Conservation (phyloP, 2,329 filamentous ascomycete species). For the Penicillium polonicum region DNA sequence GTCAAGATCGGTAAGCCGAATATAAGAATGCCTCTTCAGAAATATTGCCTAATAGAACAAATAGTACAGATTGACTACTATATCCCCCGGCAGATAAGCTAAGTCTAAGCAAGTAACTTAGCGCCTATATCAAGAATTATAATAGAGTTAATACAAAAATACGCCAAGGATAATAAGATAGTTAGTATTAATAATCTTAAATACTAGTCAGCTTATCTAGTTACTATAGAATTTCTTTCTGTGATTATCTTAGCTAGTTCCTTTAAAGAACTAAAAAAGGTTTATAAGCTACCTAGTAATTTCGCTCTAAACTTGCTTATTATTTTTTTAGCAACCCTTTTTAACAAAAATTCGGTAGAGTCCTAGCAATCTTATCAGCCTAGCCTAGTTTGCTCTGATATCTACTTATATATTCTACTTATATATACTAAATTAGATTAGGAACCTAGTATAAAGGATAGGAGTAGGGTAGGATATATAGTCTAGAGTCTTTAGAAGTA, state of each 20-base stretch:
- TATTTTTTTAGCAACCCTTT: no score
- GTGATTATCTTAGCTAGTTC: slow-evolving; percentile 14
- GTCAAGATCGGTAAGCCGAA: slow-evolving; percentile 25
- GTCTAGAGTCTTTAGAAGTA: no score
- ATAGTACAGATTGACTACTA: background rate
- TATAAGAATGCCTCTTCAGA: background rate
- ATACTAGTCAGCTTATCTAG: slow-evolving; percentile 4
- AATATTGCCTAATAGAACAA: background rate
- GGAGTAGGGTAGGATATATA: no score
- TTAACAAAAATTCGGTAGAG: no score
- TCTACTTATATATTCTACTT: no score
- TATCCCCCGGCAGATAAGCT: background rate
- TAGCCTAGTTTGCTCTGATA: no score
- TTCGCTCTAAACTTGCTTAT: no score
- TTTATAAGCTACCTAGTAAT: background rate
- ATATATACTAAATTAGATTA: no score
- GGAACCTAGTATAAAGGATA: no score
- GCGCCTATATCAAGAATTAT: background rate
- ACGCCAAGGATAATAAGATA: background rate
- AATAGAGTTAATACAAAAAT: background rate
- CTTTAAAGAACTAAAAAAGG: slow-evolving; percentile 18
- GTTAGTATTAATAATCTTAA: background rate
- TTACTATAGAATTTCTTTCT: slow-evolving; percentile 14
- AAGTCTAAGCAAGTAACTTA: background rate
- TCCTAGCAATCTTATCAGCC: no score